phyloP scores from a whole-genome alignment of 2,329 filamentous ascomycete genomes.

The Botrytis fabae region DNA sequence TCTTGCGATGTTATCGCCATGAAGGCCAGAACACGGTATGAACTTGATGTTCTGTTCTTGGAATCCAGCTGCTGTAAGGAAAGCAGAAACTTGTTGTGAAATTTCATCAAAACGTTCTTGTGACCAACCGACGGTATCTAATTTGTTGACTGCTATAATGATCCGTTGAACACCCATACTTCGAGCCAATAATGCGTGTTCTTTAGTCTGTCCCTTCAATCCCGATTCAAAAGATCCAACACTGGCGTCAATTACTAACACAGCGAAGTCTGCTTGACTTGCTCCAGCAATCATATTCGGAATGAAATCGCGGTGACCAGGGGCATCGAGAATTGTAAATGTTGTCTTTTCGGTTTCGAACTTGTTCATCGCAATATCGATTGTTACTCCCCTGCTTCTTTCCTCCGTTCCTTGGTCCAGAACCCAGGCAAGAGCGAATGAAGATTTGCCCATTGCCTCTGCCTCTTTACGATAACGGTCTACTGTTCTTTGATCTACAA shows the following conservation, averaged over 20 bases:
- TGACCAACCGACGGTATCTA: constrained; percentile 85
- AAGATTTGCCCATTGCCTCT: constrained; percentile 87
- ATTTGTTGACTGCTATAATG: constrained; percentile 92
- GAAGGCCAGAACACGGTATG: constrained; percentile 85
- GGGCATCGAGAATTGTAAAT: constrained; percentile 94
- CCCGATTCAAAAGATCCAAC: constrained; percentile 93
- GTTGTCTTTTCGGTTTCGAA: constrained; percentile 85
- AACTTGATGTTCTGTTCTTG: constrained; percentile 78
- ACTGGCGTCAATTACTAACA: constrained; percentile 89
- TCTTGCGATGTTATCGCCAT: constrained; percentile 79
- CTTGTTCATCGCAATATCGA: constrained; percentile 92
- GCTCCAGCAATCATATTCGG: constrained; percentile 99
- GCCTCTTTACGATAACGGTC: constrained; percentile 88
- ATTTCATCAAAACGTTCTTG: constrained; percentile 83
- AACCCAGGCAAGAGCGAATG: constrained; percentile 96
- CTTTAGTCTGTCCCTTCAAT: constrained; percentile 87
- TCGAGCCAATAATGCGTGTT: constrained; percentile 85
- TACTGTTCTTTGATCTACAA: constrained; percentile 83
- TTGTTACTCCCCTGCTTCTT: constrained; percentile 85
- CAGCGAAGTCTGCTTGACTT: constrained; percentile 92
- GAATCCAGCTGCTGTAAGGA: constrained; percentile 81
- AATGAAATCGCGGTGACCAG: constrained; percentile 92
- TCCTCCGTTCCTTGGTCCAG: constrained; percentile 92
- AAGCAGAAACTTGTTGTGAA: constrained; percentile 75
- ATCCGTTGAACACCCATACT: constrained; percentile 88